These are phyloP conservation scores for Eucalyptus cloeziana DNA, from an alignment of 345 rosid species.

Conservation along the genomic window DNA sequence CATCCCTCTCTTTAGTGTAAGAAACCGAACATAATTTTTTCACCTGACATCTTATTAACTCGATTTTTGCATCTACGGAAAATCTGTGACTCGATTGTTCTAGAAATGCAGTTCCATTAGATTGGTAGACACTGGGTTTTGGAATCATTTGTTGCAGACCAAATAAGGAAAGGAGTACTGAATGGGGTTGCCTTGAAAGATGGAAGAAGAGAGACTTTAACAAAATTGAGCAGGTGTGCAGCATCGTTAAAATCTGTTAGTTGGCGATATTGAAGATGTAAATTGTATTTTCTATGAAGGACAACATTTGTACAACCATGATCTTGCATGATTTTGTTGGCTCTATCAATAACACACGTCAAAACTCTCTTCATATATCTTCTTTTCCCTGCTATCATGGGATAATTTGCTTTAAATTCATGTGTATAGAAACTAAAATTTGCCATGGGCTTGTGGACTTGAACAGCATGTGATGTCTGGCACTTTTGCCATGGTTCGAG, in stretches of 20 bases:
- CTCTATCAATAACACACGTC: background rate
- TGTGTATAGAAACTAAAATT: background rate
- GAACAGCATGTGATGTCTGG: background rate
- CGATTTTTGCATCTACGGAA: too few relatives aligned
- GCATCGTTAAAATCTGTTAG: background rate
- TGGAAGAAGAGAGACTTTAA: conserved; percentile 66
- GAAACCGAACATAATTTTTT: too few relatives aligned
- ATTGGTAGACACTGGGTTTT: background rate
- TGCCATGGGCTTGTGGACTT: background rate
- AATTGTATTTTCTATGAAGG: background rate
- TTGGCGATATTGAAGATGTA: background rate
- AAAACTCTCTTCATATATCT: background rate
- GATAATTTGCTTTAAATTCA: background rate
- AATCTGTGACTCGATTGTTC: too few relatives aligned
- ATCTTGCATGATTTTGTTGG: background rate
- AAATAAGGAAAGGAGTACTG: conserved; percentile 74
- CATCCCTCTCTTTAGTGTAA: too few relatives aligned
- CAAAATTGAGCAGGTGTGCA: conserved; percentile 70
- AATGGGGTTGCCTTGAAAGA: conserved; percentile 85
- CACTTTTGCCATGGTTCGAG: background rate
- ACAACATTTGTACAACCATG: background rate
- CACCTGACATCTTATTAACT: too few relatives aligned
- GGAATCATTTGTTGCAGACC: conserved; percentile 17
- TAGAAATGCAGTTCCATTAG: too few relatives aligned
- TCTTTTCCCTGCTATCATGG: background rate